Evolutionary conservation across 164 flowering plant species (phyloP), one percentile per base, ranked within the genome.

Genomic region (Piper betle): DNA sequence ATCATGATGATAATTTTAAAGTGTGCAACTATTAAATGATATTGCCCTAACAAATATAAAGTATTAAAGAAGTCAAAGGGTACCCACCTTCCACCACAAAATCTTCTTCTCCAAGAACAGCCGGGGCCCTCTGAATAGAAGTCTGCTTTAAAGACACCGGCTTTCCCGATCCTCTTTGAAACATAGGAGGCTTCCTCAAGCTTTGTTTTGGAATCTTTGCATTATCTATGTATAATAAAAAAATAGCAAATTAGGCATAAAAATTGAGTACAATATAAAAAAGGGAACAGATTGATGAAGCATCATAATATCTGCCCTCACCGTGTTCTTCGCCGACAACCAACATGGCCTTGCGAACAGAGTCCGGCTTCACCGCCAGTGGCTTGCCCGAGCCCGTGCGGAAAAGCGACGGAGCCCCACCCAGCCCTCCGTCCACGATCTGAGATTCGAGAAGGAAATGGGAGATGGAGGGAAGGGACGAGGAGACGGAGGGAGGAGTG

Each of bases 331-430:
- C 87, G 12, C 81, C 83, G 15, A 87, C 77, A 65, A 87, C 72
- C 16, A 87, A 77, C 25, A 74, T 67, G 10, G 97, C 97, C 66
- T 71, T 90, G 0, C 71, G 73, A 53, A 84, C 71, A 0, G 97
- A 85, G 65, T 88, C 78, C 63, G 68, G 73, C 57, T 81, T 79
- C 52, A 82, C 65, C 3, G 63, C 53, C 17, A 89, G 81, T 15
- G 85, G 71, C 62, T 75, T 85, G 59, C 94, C 94, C 16, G 59
- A 76, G 53, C 88, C 97, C 10, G 84, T 89, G 42, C 75, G 71
- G 62, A 86, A 89, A 8, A 19, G 60, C 57, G 58, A 58, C 76
- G 57, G 7, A 39, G 1, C 53, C 38, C 52, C 16, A 15, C 64
- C 73, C 82, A 17, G 60, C 16, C 65, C 73, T 59, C 77, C 70